Evolutionary conservation across 208 protist genomes (phyloP).

Genomic region (Porcisia deanei): DNA sequence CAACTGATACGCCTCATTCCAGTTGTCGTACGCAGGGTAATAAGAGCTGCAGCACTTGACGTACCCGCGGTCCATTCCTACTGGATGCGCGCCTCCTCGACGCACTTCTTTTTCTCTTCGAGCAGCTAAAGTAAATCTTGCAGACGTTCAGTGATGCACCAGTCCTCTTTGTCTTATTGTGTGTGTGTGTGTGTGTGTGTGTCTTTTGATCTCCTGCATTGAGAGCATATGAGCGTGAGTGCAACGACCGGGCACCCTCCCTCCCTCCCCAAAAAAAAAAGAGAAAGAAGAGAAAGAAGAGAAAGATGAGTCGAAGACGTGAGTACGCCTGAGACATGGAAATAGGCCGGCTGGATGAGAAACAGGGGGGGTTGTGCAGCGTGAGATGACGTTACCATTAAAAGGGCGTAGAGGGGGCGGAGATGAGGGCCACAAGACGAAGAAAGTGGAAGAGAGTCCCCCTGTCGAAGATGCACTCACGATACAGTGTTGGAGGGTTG

Average conservation of each 20-base stretch:
- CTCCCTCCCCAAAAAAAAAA: no score
- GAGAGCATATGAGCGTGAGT: no score
- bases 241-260: neutral
- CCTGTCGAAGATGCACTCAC: neutral
- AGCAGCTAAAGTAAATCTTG: no score
- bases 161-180: neutral
- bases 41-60: conserved; percentile 49
- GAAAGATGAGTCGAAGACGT: neutral
- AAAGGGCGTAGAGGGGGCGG: conserved; percentile 7
- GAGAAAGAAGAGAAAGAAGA: neutral
- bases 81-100: neutral
- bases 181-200: no score
- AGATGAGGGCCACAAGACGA: conserved; percentile 10
- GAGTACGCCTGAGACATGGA: neutral
- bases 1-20: conserved; percentile 81
- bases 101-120: no score
- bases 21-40: conserved; percentile 42
- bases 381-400: neutral
- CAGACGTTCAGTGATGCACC: neutral
- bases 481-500: neutral
- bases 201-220: no score
- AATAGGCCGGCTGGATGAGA: neutral
- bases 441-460: neutral
- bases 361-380: neutral
- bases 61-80: conserved; percentile 40